Conservation (phyloP, 192 early-diverging fungal genomes). For the Backusella westeae region DNA sequence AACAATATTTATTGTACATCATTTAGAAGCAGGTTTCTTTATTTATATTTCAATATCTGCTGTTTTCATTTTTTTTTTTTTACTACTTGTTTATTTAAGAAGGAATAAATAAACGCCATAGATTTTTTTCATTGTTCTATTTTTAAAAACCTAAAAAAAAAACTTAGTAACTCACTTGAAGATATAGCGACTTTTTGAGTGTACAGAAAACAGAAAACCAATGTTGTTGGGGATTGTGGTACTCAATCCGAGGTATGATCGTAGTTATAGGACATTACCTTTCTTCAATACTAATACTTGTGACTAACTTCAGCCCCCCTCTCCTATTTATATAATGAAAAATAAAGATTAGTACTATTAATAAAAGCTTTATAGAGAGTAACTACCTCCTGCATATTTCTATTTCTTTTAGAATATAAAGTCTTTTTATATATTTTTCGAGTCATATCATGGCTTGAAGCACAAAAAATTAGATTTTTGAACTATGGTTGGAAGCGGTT, state of each 20-base stretch:
- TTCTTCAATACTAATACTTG: neutral
- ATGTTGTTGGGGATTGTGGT: neutral
- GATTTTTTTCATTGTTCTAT: neutral
- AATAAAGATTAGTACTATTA: neutral
- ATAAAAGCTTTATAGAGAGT: neutral
- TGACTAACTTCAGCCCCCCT: neutral
- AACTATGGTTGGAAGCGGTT: neutral
- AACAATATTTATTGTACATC: too few species aligned
- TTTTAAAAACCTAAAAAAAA: neutral
- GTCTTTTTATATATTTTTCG: neutral
- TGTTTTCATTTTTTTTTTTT: too few species aligned
- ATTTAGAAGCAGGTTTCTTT: too few species aligned
- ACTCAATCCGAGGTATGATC: neutral
- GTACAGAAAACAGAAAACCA: neutral
- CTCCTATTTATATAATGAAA: neutral
- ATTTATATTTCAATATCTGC: too few species aligned
- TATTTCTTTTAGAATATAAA: neutral
- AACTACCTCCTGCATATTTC: neutral
- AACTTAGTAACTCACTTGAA: neutral
- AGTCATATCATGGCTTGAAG: neutral
- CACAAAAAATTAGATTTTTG: neutral
- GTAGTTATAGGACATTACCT: neutral
- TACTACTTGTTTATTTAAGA: too few species aligned
- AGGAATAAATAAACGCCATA: neutral
- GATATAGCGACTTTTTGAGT: neutral